Base-by-base conservation (phyloP, 83 land plant species). In the Isoetes engelmannii region DNA sequence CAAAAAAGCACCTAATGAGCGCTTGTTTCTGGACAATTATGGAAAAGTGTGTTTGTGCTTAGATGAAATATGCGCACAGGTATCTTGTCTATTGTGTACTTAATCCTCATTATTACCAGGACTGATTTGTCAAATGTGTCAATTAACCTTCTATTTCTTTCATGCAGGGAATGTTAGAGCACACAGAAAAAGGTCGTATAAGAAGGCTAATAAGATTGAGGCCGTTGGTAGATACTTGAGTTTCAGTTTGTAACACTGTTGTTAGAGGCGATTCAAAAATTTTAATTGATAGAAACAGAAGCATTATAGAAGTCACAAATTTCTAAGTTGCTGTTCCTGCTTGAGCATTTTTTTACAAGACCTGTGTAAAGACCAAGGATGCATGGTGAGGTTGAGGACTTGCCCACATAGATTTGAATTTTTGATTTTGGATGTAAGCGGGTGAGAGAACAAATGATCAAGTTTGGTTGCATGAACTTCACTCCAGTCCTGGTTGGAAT, bases 61-160 rank as follows among this genome's bases (percentile, higher is more conserved):
- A 48, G 98, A 93, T 80, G 98, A 93, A 80, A 90, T 93, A 73
- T 87, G 90, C 18, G 85, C 90, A 82, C 73, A 79, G 88, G 95
- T 89, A 65, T 9, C 43, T 37, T 63, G 54, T n/a, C 10, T 13
- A 51, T 21, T 44, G 37, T 55, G 21, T 44, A 73, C 18, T 44
- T 65, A 54, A 53, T 4, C 1, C 7, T 21, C 8, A 55, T n/a
- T 18, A n/a, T 4, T 8, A 54, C 42, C 17, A 15, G 7, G 28
- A 6, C 21, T 65, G n/a, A 8, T 61, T n/a, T 63, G 37, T 53
- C 67, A 61, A 9, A 17, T 28, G 54, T 46, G 45, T 46, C 37
- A 0, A 3, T 45, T 47, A 8, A 8, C 47, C 15, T 8, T 12
- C 55, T 37, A 20, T 28, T 65, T 4, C 7, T 69, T 12, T 19